Evolutionary conservation across 139 green algal genomes (phyloP).

Genomic region (Nannochloris sp.): DNA sequence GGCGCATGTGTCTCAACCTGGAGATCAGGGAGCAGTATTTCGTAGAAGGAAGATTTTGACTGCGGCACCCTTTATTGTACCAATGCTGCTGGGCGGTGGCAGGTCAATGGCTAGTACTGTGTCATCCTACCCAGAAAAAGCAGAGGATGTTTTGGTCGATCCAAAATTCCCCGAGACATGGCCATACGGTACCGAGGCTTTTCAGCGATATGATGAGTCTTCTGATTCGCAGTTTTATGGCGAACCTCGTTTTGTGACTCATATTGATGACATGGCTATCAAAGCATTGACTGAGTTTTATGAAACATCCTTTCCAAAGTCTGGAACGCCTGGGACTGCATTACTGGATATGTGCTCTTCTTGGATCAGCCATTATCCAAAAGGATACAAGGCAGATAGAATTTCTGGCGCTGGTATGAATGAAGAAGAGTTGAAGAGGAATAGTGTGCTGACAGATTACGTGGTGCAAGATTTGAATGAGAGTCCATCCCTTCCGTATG

Average conservation of each 20-base stretch:
- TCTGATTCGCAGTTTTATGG: constrained; percentile 61
- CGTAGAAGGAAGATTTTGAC: too few species aligned
- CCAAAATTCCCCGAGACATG: constrained; percentile 64
- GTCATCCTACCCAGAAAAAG: not conserved
- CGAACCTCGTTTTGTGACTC: constrained; percentile 78
- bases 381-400: constrained; percentile 46
- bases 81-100: too few species aligned
- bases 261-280: constrained; percentile 93
- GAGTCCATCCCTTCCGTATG: constrained; percentile 52
- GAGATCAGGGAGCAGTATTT: too few species aligned
- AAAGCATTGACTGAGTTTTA: constrained; percentile 77
- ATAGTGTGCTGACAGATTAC: constrained; percentile 49
- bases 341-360: constrained; percentile 58
- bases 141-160: constrained; percentile 47
- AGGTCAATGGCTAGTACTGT: not conserved
- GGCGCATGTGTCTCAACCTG: too few species aligned
- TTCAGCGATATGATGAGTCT: constrained; percentile 37
- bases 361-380: constrained; percentile 81
- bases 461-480: constrained; percentile 69
- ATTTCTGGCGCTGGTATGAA: constrained; percentile 84
- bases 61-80: too few species aligned
- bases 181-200: constrained; percentile 57
- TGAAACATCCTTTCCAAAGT: constrained; percentile 49
- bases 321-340: constrained; percentile 22
- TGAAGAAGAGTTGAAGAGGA: constrained; percentile 64